Base-by-base conservation (phyloP, 805 yeast genomes). In the Ogataea pini region DNA sequence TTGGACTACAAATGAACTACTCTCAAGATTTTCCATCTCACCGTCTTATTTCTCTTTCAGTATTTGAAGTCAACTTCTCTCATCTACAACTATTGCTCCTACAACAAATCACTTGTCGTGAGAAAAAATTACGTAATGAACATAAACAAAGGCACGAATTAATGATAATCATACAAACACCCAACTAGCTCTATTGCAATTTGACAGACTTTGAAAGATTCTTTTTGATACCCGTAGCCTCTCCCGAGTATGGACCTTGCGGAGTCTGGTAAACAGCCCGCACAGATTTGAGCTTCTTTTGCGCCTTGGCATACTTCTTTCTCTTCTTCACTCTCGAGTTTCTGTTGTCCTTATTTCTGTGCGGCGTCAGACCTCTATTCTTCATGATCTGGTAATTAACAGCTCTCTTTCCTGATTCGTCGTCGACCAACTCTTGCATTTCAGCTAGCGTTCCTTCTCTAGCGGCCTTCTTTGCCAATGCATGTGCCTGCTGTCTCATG, bases 301-400 rank as follows among this genome's bases (percentile, higher is more conserved):
- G 83, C 24, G 99, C 99, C 67, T 80, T 78, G 55, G 89, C 98
- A 74, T 87, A 94, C 81, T 89, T 89, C 83, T 84, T 88, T 78
- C 99, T 86, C 95, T 92, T 94, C 79, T 94, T 94, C 61, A 94
- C 98, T 72, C 99, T 85, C 36, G 98, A 81, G 68, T 94, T 94
- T 71, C 97, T 82, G 75, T 87, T 83, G 56, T 89, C 97, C 78
- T 94, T 94, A 76, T 88, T 86, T 67, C 96, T 80, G 68, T 85
- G 86, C 16, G 96, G 92, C 1, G 97, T 91, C 54, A 94, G 82
- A 63, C 99, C 99, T 74, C 89, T 91, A 74, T 94, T 94, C 79
- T 92, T 94, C 72, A 89, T 77, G 54, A 94, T 94, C 74, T 92
- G 98, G 72, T 85, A 94, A 67, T 87, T 89, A 61, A 94, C 78